Conservation (phyloP, 2,329 filamentous ascomycete genomes). For the Dothistroma septosporum region DNA sequence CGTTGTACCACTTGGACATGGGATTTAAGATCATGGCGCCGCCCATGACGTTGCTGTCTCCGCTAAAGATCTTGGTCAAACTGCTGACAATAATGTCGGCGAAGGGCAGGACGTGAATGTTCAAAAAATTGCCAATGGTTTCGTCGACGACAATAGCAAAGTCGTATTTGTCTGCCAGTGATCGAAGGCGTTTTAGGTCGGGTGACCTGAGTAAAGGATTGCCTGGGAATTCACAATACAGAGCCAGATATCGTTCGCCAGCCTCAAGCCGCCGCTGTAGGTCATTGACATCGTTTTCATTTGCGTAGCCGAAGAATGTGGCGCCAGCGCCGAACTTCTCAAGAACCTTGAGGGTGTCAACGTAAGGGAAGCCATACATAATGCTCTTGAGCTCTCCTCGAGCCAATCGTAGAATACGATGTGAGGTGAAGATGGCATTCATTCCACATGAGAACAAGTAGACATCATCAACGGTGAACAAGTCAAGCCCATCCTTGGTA, state of each 20-base stretch:
- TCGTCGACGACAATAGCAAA: conserved; percentile 93
- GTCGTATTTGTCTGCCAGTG: conserved; percentile 74
- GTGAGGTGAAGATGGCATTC: conserved; percentile 89
- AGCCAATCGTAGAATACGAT: conserved; percentile 65
- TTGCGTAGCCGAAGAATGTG: conserved; percentile 80
- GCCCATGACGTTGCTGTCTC: conserved; percentile 97
- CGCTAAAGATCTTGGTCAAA: conserved; percentile 94
- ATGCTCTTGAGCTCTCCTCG: conserved; percentile 69
- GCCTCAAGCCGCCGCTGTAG: conserved; percentile 65
- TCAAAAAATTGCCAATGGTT: conserved; percentile 93
- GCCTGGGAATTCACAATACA: conserved; percentile 93
- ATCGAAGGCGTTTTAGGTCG: conserved; percentile 74
- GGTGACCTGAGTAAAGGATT: conserved; percentile 86
- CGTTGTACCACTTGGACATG: conserved; percentile 63
- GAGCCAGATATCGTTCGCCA: conserved; percentile 72
- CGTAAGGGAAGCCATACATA: conserved; percentile 95
- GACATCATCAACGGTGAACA: conserved; percentile 76
- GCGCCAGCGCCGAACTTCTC: conserved; percentile 91
- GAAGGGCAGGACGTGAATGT: conserved; percentile 84
- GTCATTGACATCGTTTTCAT: conserved; percentile 73
- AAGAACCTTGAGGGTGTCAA: conserved; percentile 91
- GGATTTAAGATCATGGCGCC: conserved; percentile 65
- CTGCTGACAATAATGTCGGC: conserved; percentile 92
- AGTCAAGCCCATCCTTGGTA: conserved; percentile 48
- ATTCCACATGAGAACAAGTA: conserved; percentile 87